These are phyloP conservation scores for Glycyrrhiza uralensis DNA, from an alignment of 306 rosid species.

Conservation along the genomic window DNA sequence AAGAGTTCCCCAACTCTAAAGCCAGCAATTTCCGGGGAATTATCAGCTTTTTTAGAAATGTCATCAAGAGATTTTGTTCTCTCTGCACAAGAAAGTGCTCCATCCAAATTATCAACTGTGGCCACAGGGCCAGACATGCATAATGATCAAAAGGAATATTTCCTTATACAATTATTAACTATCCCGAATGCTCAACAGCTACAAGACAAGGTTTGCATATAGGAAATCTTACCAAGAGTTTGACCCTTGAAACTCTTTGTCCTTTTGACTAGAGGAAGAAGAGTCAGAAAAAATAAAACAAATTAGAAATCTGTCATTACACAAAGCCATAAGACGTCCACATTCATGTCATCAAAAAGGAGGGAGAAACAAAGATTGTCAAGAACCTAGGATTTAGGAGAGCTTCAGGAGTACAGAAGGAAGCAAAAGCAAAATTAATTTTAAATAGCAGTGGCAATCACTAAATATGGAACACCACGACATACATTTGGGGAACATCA, in stretches of 20 bases:
- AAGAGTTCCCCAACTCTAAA: conserved; percentile 70
- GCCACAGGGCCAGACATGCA: conserved; percentile 99
- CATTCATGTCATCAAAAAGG: background rate
- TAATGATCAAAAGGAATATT: conserved; percentile 51
- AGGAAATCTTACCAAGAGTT: conserved; percentile 34
- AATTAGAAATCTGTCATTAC: conserved; percentile 20
- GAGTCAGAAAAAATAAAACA: conserved; percentile 18
- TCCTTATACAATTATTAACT: conserved; percentile 42
- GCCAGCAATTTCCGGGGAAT: conserved; percentile 56
- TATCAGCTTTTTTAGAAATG: conserved; percentile 38
- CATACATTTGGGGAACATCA: background rate
- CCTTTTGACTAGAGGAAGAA: conserved; percentile 36
- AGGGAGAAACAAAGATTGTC: background rate
- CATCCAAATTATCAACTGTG: conserved; percentile 55
- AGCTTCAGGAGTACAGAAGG: conserved; percentile 20
- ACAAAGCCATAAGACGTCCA: conserved; percentile 10
- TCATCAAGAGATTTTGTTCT: conserved; percentile 79
- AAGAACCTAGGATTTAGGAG: conserved; percentile 9
- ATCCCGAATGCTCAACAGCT: conserved; percentile 38
- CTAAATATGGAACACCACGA: background rate
- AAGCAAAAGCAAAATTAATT: conserved; percentile 2
- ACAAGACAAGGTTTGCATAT: conserved; percentile 36
- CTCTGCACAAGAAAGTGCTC: conserved; percentile 55
- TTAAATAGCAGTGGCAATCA: background rate
- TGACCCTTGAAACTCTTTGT: conserved; percentile 30